phyloP scores from a whole-genome alignment of 768 basidiomycete species.

The Obba rivulosa region DNA sequence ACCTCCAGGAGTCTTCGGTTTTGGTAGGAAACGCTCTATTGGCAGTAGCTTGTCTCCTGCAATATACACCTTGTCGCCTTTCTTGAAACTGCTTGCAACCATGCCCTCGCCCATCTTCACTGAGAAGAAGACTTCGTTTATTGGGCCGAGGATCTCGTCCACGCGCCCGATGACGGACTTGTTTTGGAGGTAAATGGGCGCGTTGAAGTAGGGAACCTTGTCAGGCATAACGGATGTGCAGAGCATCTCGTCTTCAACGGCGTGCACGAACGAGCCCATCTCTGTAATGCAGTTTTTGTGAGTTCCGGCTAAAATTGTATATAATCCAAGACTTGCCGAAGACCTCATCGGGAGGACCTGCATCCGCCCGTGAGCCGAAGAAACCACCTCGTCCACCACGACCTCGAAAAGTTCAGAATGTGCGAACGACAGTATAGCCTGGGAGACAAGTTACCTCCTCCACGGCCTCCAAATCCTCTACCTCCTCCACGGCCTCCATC shows the following conservation, averaged over 20 bases:
- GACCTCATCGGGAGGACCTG: slow-evolving; percentile 76
- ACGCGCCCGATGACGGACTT: slow-evolving; percentile 96
- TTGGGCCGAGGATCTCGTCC: slow-evolving; percentile 98
- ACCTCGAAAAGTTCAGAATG: slow-evolving; percentile 7
- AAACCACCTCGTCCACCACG: slow-evolving; percentile 54
- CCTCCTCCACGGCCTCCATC: slow-evolving; percentile 46
- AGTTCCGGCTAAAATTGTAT: slow-evolving; percentile 8
- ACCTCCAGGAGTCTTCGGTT: slow-evolving; percentile 81
- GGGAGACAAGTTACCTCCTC: slow-evolving; percentile 36
- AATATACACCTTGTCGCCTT: slow-evolving; percentile 97
- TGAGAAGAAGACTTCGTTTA: slow-evolving; percentile 97
- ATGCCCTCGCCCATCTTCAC: slow-evolving; percentile 97
- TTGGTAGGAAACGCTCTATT: slow-evolving; percentile 94
- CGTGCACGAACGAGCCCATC: slow-evolving; percentile 88
- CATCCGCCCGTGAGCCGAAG: slow-evolving; percentile 50
- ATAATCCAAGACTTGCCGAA: slow-evolving; percentile 44
- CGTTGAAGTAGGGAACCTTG: slow-evolving; percentile 98
- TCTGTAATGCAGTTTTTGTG: slow-evolving; percentile 42
- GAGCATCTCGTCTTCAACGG: slow-evolving; percentile 98
- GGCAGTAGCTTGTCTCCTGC: slow-evolving; percentile 96
- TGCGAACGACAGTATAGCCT: not conserved
- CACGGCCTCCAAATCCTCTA: slow-evolving; percentile 49
- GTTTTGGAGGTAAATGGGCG: slow-evolving; percentile 95
- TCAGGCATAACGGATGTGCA: slow-evolving; percentile 80
- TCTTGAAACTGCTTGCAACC: slow-evolving; percentile 93